A percentile compares a stretch with the other conserved stretches of the same genome.
Conservation (phyloP, 1,284 basidiomycete genomes). For the Leccinum fuscescens region DNA sequence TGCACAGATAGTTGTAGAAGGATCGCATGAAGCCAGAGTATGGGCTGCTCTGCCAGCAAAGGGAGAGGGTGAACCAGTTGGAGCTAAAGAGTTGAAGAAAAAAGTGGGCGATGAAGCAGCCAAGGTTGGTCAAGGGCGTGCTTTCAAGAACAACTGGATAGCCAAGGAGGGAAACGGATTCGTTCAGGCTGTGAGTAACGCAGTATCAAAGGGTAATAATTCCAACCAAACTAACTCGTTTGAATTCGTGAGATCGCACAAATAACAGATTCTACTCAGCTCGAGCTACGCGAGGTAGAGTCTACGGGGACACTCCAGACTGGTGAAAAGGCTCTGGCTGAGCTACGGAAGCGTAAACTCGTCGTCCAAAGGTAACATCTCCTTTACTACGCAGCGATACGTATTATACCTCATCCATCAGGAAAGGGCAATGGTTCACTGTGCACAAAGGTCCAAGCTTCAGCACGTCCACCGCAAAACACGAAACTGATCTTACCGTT, state of each 20-base stretch:
- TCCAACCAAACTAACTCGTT: constrained; percentile 1
- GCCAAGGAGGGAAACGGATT: constrained; percentile 88
- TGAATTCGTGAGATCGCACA: constrained; percentile 46
- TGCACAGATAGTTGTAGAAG: constrained; percentile 69
- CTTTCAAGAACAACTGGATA: constrained; percentile 98
- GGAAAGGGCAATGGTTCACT: constrained; percentile 94
- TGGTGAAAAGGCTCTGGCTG: constrained; percentile 80
- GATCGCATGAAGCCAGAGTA: constrained; percentile 93
- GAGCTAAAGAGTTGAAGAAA: constrained; percentile 67
- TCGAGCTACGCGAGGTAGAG: constrained; percentile 76
- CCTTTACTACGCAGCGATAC: not conserved
- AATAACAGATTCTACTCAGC: constrained; percentile 72
- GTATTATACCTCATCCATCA: constrained; percentile 33
- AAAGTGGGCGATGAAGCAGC: constrained; percentile 79
- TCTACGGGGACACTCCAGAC: constrained; percentile 66
- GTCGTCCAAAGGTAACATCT: constrained; percentile 60
- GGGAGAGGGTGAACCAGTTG: constrained; percentile 66
- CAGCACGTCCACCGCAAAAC: constrained; percentile 90
- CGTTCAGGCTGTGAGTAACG: constrained; percentile 56
- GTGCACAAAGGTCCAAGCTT: constrained; percentile 87
- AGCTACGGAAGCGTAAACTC: constrained; percentile 92
- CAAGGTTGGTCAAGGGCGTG: constrained; percentile 90
- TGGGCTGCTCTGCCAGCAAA: constrained; percentile 80
- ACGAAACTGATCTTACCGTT: constrained; percentile 92
- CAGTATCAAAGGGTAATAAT: not conserved